phyloP scores from a whole-genome alignment of 2,329 filamentous ascomycete species.

The Ceratocystis cubensis region DNA sequence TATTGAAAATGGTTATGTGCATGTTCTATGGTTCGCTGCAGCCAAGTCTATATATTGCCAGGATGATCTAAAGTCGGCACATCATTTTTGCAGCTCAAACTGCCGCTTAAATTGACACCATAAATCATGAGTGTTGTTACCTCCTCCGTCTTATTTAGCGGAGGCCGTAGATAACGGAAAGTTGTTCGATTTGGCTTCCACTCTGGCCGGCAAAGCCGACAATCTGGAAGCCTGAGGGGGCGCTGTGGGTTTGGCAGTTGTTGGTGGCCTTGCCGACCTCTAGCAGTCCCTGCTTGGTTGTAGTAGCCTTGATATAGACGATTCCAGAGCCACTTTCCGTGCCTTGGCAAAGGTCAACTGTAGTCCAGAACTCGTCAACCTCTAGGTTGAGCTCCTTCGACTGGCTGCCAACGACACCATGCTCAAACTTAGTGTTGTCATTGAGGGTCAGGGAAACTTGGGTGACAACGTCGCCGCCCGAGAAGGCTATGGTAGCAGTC shows the following conservation, averaged over 20 bases:
- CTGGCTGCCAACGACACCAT: conserved; percentile 43
- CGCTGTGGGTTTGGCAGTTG: conserved; percentile 36
- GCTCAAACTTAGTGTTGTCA: conserved; percentile 37
- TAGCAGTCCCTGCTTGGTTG: conserved; percentile 36
- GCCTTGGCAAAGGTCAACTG: conserved; percentile 39
- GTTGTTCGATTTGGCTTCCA: conserved; percentile 44
- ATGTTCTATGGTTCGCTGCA: too few species aligned
- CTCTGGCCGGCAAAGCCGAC: conserved; percentile 42
- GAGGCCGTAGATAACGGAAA: conserved; percentile 38
- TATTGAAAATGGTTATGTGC: too few species aligned
- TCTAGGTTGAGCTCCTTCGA: conserved; percentile 33
- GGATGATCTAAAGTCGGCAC: neutral
- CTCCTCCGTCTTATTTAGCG: conserved; percentile 25
- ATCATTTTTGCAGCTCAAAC: neutral
- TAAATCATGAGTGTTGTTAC: too few species aligned
- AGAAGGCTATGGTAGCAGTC: conserved; percentile 33
- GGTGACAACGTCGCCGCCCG: conserved; percentile 39
- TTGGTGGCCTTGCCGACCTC: conserved; percentile 34
- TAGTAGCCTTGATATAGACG: conserved; percentile 44
- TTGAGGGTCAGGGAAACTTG: conserved; percentile 36
- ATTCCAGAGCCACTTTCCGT: conserved; percentile 34
- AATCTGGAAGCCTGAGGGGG: conserved; percentile 38
- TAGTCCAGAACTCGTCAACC: conserved; percentile 36
- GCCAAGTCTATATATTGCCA: too few species aligned
- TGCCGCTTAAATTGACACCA: too few species aligned